phyloP scores from a whole-genome alignment of 306 rosid genomes.

The Cucurbita ficifolia region DNA sequence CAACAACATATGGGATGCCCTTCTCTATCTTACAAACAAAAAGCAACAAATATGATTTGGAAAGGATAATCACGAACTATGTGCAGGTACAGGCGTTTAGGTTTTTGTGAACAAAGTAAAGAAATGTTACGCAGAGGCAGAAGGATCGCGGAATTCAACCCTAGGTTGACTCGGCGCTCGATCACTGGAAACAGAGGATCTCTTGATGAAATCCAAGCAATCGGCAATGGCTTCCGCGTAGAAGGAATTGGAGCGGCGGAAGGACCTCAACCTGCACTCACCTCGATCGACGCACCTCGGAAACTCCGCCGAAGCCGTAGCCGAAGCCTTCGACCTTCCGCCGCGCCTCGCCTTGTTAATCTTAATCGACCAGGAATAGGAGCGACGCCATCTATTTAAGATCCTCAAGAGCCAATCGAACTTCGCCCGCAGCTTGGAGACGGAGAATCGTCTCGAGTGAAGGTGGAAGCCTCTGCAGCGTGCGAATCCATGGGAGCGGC shows the following conservation, averaged over 20 bases:
- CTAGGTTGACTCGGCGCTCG: constrained; percentile 18
- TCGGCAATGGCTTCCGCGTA: constrained; percentile 90
- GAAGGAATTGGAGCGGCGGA: constrained; percentile 57
- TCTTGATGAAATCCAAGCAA: constrained; percentile 77
- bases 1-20: not conserved
- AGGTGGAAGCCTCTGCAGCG: constrained; percentile 34
- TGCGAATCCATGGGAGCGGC: not conserved
- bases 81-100: not conserved
- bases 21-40: not conserved
- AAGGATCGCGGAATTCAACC: constrained; percentile 12
- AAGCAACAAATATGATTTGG: not conserved
- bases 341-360: not conserved
- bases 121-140: constrained; percentile 2
- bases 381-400: constrained; percentile 20
- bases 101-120: not conserved
- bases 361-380: constrained; percentile 10
- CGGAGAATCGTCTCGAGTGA: constrained; percentile 26
- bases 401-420: constrained; percentile 28
- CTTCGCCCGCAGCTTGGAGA: constrained; percentile 25
- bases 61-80: not conserved
- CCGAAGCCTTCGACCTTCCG: not conserved
- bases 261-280: constrained; percentile 22
- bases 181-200: constrained; percentile 48
- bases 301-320: constrained; percentile 10
- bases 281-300: constrained; percentile 3